Evolutionary conservation across 2,329 filamentous ascomycete species (phyloP).

Genomic region (Scolecobasidium constrictum): DNA sequence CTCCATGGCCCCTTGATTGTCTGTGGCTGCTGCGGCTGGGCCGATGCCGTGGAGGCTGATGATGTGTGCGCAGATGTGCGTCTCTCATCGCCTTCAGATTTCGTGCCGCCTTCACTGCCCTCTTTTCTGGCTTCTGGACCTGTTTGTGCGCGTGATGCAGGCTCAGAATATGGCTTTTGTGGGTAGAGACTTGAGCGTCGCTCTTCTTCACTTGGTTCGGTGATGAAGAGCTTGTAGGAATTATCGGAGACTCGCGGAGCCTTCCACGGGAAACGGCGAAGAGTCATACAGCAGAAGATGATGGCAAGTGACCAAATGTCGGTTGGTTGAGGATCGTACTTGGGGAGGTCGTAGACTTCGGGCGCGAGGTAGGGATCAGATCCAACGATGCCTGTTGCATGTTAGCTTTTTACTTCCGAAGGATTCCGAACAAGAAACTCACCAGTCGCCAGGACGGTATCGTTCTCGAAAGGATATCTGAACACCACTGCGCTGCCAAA

Average conservation of each 20-base stretch:
- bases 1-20: slow-evolving; percentile 90
- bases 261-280: slow-evolving; percentile 95
- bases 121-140: slow-evolving; percentile 13
- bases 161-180: slow-evolving; percentile 21
- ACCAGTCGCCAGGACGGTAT: slow-evolving; percentile 73
- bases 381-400: slow-evolving; percentile 58
- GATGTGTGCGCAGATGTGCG: background rate
- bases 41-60: background rate
- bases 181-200: slow-evolving; percentile 13
- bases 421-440: slow-evolving; percentile 11
- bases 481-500: slow-evolving; percentile 97
- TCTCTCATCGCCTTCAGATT: background rate
- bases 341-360: slow-evolving; percentile 87
- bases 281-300: slow-evolving; percentile 97
- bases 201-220: slow-evolving; percentile 52
- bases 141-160: slow-evolving; percentile 25
- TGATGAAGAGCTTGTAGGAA: slow-evolving; percentile 85
- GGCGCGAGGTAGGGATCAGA: slow-evolving; percentile 96
- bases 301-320: slow-evolving; percentile 98
- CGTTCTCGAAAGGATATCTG: slow-evolving; percentile 91
- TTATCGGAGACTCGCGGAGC: slow-evolving; percentile 84
- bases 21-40: slow-evolving; percentile 34
- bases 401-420: no score
- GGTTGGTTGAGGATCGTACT: slow-evolving; percentile 86
- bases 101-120: background rate